phyloP scores from a whole-genome alignment of 768 basidiomycete species.

The Russula ochroleuca region DNA sequence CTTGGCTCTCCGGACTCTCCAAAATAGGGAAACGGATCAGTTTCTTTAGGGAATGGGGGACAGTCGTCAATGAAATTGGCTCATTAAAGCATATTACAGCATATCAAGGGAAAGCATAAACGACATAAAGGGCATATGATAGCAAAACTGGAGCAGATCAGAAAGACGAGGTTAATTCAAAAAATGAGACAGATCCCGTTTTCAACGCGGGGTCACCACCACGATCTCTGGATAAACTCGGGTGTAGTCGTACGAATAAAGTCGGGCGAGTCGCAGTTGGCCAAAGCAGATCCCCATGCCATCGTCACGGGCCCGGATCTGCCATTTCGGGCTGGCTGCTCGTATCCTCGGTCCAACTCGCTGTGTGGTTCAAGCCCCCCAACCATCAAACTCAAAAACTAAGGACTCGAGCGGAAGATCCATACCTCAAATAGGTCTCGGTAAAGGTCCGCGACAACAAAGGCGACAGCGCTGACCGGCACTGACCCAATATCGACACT shows the following conservation, averaged over 20 bases:
- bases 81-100: neutral
- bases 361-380: neutral
- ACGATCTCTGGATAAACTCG: conserved; percentile 23
- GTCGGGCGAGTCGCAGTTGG: conserved; percentile 20
- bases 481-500: conserved; percentile 14
- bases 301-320: conserved; percentile 10
- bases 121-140: neutral
- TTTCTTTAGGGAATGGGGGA: neutral
- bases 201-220: conserved; percentile 17
- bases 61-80: neutral
- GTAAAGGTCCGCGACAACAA: conserved; percentile 13
- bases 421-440: conserved; percentile 19
- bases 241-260: conserved; percentile 17
- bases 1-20: neutral
- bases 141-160: neutral
- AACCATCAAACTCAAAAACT: neutral
- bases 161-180: neutral
- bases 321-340: conserved; percentile 7
- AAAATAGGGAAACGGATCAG: neutral
- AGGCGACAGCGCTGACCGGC: conserved; percentile 3
- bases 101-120: conserved; percentile 8
- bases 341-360: conserved; percentile 16
- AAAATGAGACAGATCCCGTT: neutral
- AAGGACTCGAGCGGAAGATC: neutral
- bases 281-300: conserved; percentile 15